Evolutionary conservation across 805 yeast species (phyloP), one percentile per base, ranked within the genome.

Genomic region (Metschnikowia cubensis): DNA sequence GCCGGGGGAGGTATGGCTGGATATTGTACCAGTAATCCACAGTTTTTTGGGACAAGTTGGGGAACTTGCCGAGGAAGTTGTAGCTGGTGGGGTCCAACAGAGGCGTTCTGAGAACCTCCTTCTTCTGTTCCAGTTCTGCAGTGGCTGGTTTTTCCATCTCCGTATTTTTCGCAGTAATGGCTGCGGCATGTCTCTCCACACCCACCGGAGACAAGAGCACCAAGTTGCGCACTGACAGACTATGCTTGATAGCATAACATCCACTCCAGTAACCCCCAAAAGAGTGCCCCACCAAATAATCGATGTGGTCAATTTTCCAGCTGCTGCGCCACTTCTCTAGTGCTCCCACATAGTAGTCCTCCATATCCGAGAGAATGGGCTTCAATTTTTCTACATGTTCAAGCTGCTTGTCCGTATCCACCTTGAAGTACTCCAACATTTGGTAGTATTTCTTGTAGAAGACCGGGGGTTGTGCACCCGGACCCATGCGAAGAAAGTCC

Each of bases 121-220:
- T 25, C 11, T 25, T 25, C 29, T 25, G 11, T 25, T 25, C 11
- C 11, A 25, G 29, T 25, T 25, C 29, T 25, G 11, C 4, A 39
- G 39, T 5, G 39, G n/a, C 11, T 20, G 18, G 4, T 35, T 17
- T 13, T 17, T 35, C 38, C 21, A 25, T 25, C 8, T 25, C 29
- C 4, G 8, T 25, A 25, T 25, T 25, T 25, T 25, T 25, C 29
- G 29, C 29, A 8, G 75, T 76, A 2, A 85, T 66, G 0, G 91
- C 83, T 60, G 75, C 81, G 0, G 85, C 77, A 43, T 80, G 81
- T 40, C 88, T 71, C 58, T 88, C 95, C 17, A 87, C 82, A 0
- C 96, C 96, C 0, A 85, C 87, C 0, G 96, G 96, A 11, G 89
- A 83, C 3, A 85, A 77, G 21, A 87, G 68, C 2, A 85, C 71